Base-by-base conservation (phyloP, 2,329 filamentous ascomycete species). In the Neonectria sp. region DNA sequence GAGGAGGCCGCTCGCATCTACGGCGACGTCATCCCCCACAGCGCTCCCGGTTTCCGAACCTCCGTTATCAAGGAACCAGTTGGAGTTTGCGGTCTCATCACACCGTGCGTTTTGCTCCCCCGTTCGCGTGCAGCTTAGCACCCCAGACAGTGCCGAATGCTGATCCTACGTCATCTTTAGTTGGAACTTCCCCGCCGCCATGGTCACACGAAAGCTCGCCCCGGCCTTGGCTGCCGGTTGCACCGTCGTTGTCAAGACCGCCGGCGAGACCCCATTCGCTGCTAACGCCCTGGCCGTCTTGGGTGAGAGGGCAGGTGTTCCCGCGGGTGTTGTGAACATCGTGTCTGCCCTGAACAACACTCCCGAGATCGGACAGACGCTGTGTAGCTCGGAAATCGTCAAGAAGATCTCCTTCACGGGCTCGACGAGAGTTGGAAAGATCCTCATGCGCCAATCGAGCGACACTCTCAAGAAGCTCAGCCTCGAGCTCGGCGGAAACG, bases 361-460 rank as follows among this genome's bases (percentile, higher is more conserved):
- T 0, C 83, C 88, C 6, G 87, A 89, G 69, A 85, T 94, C 9
- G 92, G 92, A 46, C 82, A 88, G 73, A 78, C 87, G 4, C 83
- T 94, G 55, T 93, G 91, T n/a, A 86, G 88, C 0, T 89, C 88
- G 71, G 84, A 87, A 7, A 87, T 84, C 6, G 83, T 94, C 70
- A 90, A 90, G 76, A 94, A 94, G 78, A 86, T 94, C 27, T 92
- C 90, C 12, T 94, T 94, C 79, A 94, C 92, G 2, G 92, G 92
- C 35, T 93, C 70, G 1, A 84, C 82, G 1, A 71, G 76, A 13
- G 81, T 84, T 25, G 82, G 82, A 8, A 83, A 82, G 67, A 71
- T 84, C 17, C 85, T 94, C 43, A 93, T 93, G 90, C 90, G 91
- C 80, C 91, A 93, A 77, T 89, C 89, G 1, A 85, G 90, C 2